Percentiles rank a stretch among this genome's conserved stretches.
Evolutionary conservation across 305 asterid species (phyloP).

Genomic region (Solanum hybrid): DNA sequence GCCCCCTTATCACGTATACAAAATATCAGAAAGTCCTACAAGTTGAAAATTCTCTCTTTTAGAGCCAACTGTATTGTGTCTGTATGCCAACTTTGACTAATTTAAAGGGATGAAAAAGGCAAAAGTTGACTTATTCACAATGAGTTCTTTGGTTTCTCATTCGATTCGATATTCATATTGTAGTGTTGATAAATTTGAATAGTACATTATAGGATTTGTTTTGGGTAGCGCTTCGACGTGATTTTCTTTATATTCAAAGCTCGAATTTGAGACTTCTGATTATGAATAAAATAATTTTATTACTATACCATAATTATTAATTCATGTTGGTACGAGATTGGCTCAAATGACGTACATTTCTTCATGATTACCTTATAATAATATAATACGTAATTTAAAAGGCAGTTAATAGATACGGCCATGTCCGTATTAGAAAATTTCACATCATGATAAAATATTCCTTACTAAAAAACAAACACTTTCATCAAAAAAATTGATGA

Average conservation of each 20-base stretch:
- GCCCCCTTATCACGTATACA: background rate
- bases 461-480: background rate
- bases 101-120: background rate
- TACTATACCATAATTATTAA: too few relatives aligned
- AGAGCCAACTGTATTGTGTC: background rate
- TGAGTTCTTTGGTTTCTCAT: background rate
- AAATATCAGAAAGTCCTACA: background rate
- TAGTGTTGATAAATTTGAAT: too few relatives aligned
- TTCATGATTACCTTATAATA: background rate
- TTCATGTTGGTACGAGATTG: background rate
- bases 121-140: background rate
- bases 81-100: background rate
- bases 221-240: accelerated
- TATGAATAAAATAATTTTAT: accelerated
- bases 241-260: accelerated
- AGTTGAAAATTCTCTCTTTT: background rate
- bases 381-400: background rate
- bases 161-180: too few relatives aligned
- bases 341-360: background rate
- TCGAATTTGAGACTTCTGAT: accelerated
- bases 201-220: accelerated
- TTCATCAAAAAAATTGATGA: background rate
- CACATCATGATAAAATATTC: background rate
- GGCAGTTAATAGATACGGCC: background rate
- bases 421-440: background rate